Evolutionary conservation across 352 stramenopile species (phyloP).

Genomic region (Phytopythium kandeliae): DNA sequence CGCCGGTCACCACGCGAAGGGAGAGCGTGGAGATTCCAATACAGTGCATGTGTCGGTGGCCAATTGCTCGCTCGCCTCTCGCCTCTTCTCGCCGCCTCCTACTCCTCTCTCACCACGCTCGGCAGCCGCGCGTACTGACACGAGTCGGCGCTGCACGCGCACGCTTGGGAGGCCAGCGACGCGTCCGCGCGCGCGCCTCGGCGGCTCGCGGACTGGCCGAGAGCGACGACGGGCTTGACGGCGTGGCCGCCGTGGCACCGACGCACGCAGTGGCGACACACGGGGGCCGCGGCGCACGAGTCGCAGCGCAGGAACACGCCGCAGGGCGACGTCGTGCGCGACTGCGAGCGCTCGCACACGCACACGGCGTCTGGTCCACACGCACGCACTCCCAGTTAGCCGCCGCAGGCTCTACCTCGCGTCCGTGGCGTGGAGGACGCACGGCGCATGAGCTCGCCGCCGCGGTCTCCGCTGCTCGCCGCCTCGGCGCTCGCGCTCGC

Average conservation of each 20-base stretch:
- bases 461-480: background rate
- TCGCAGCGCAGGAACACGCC: constrained; percentile 44
- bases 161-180: background rate
- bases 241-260: constrained; percentile 42
- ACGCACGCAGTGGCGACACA: constrained; percentile 48
- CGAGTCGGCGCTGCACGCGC: background rate
- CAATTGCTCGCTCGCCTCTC: no score
- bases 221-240: constrained; percentile 13
- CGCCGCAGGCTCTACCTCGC: no score
- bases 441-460: background rate
- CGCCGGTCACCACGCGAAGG: background rate
- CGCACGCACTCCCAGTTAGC: no score
- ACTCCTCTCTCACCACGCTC: background rate
- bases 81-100: background rate
- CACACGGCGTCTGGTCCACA: constrained; percentile 8
- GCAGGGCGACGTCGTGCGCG: constrained; percentile 14
- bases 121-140: background rate
- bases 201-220: no score
- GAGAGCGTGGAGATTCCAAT: background rate
- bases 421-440: no score
- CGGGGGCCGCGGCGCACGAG: constrained; percentile 27
- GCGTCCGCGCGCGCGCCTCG: no score
- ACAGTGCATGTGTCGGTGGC: background rate
- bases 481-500: no score
- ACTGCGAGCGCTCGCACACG: constrained; percentile 37